Evolutionary conservation across 2,329 filamentous ascomycete species (phyloP).

Genomic region (Penicillium sclerotigenum): DNA sequence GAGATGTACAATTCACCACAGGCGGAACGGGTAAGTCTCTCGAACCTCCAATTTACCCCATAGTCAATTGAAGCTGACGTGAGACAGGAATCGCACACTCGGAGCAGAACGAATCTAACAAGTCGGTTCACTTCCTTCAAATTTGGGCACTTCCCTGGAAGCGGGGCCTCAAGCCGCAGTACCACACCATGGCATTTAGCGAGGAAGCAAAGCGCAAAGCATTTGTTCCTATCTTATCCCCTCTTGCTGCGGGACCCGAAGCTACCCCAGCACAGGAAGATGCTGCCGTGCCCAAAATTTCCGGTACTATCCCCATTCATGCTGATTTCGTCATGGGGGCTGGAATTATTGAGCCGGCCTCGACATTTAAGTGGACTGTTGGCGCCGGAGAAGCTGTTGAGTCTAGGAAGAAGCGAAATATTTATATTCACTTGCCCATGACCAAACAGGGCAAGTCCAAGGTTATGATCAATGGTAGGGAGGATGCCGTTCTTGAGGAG

Average conservation of each 20-base stretch:
- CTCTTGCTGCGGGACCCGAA: constrained; percentile 63
- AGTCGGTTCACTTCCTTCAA: constrained; percentile 78
- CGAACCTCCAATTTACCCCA: background rate
- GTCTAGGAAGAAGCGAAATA: constrained; percentile 57
- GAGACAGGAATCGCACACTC: constrained; percentile 66
- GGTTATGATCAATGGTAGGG: constrained; percentile 64
- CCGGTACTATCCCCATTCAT: constrained; percentile 75
- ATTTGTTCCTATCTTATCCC: constrained; percentile 74
- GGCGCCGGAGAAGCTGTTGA: constrained; percentile 50
- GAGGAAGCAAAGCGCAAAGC: constrained; percentile 69
- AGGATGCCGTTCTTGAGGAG: constrained; percentile 66
- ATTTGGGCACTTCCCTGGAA: constrained; percentile 85
- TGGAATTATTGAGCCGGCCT: constrained; percentile 64
- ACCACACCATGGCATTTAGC: constrained; percentile 70
- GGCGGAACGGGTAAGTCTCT: constrained; percentile 64
- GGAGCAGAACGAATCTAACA: constrained; percentile 72
- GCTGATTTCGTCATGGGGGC: constrained; percentile 82
- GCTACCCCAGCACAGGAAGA: constrained; percentile 63
- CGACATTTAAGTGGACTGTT: constrained; percentile 68
- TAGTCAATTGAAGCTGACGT: constrained; percentile 3
- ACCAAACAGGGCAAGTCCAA: constrained; percentile 70
- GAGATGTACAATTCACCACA: constrained; percentile 86
- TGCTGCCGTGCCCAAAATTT: constrained; percentile 58
- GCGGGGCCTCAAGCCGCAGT: constrained; percentile 66
- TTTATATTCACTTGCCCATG: constrained; percentile 80